Conservation (phyloP, 805 yeast species). For the Ogataea salicorniae region DNA sequence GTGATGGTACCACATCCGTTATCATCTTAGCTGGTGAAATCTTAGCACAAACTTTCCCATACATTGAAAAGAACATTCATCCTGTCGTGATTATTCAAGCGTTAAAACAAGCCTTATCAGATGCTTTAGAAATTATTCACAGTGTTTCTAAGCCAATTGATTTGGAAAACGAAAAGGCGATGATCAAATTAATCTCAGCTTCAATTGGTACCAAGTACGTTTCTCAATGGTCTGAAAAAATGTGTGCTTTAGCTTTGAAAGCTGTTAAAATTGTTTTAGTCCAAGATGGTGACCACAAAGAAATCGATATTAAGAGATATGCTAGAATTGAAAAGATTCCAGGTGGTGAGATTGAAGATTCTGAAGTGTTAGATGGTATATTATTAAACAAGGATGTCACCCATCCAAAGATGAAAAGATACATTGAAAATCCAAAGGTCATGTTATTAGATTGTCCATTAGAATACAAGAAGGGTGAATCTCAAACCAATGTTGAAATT, state of each 20-base stretch:
- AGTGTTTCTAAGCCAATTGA: slow-evolving; percentile 82
- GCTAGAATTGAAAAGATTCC: slow-evolving; percentile 94
- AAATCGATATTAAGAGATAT: slow-evolving; percentile 89
- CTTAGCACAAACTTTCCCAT: slow-evolving; percentile 90
- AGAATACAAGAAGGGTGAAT: slow-evolving; percentile 98
- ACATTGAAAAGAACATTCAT: slow-evolving; percentile 90
- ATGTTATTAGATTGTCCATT: slow-evolving; percentile 91
- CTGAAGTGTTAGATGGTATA: slow-evolving; percentile 84
- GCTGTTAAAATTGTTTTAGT: slow-evolving; percentile 83
- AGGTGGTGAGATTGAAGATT: slow-evolving; percentile 94
- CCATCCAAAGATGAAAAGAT: slow-evolving; percentile 97
- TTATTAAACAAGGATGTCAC: slow-evolving; percentile 93
- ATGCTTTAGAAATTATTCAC: slow-evolving; percentile 84
- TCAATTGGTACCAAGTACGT: slow-evolving; percentile 96
- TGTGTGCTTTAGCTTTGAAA: slow-evolving; percentile 82
- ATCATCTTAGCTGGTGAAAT: slow-evolving; percentile 96
- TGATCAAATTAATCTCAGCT: slow-evolving; percentile 80
- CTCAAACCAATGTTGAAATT: slow-evolving; percentile 96
- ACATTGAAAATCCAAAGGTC: slow-evolving; percentile 82
- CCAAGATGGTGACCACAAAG: slow-evolving; percentile 59
- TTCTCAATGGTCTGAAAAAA: slow-evolving; percentile 80
- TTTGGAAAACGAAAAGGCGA: slow-evolving; percentile 73
- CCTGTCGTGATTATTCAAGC: slow-evolving; percentile 96
- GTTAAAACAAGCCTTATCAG: slow-evolving; percentile 81
- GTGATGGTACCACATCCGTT: slow-evolving; percentile 89